A percentile compares a stretch with the other conserved stretches of the same genome.
Conservation (phyloP, 2,329 filamentous ascomycete genomes). For the Mariannaea sp. region DNA sequence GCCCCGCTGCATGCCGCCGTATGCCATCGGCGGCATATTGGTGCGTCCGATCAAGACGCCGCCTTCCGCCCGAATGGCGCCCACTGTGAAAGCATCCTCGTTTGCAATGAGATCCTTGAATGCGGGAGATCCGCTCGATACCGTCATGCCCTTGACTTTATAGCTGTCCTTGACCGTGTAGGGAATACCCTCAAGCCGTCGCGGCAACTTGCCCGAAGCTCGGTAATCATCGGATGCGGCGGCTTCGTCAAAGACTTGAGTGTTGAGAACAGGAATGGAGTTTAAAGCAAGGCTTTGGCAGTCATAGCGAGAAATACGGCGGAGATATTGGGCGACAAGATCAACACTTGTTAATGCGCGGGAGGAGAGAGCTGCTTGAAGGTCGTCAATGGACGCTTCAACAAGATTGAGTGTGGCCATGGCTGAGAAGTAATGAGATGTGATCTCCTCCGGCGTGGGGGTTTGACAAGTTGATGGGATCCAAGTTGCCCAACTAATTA, state of each 20-base stretch:
- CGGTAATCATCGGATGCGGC: constrained; percentile 34
- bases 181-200: constrained; percentile 57
- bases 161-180: constrained; percentile 63
- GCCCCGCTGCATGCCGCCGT: constrained; percentile 62
- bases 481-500: too few species aligned
- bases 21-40: constrained; percentile 62
- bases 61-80: constrained; percentile 46
- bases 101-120: constrained; percentile 54
- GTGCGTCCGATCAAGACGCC: constrained; percentile 50
- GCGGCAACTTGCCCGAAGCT: constrained; percentile 1
- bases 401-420: constrained; percentile 23
- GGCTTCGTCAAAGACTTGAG: constrained; percentile 33
- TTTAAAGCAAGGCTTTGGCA: constrained; percentile 31
- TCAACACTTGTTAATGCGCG: constrained; percentile 34
- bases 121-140: constrained; percentile 58
- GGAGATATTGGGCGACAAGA: constrained; percentile 32
- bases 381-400: constrained; percentile 32
- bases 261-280: constrained; percentile 34
- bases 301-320: constrained; percentile 35
- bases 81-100: constrained; percentile 56
- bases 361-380: constrained; percentile 29
- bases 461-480: too few species aligned
- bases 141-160: constrained; percentile 57
- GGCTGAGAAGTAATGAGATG: too few species aligned
- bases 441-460: too few species aligned